phyloP scores from a whole-genome alignment of 2,329 filamentous ascomycete genomes.

The Microcyclosporella mali region DNA sequence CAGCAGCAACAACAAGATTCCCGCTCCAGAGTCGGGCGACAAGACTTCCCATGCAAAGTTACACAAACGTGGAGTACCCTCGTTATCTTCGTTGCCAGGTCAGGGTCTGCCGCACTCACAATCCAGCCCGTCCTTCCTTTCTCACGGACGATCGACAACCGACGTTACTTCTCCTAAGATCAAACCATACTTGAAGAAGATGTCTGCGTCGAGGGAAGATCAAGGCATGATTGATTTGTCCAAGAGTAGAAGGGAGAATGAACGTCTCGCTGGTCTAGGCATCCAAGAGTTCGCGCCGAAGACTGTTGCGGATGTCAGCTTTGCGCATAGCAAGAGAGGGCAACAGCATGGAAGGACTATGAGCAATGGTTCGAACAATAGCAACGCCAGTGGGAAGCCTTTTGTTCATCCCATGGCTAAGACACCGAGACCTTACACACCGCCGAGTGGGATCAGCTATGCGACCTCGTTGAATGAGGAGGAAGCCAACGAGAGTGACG shows the following conservation, averaged over 20 bases:
- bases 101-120: constrained; percentile 13
- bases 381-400: constrained; percentile 43
- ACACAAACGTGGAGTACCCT: constrained; percentile 26
- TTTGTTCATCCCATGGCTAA: constrained; percentile 53
- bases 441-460: constrained; percentile 46
- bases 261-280: constrained; percentile 46
- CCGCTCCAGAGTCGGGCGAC: constrained; percentile 8
- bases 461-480: constrained; percentile 44
- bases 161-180: constrained; percentile 35
- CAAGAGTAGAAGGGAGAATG: constrained; percentile 50
- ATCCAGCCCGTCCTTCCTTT: constrained; percentile 28
- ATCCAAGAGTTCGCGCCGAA: constrained; percentile 44
- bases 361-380: constrained; percentile 51
- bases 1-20: constrained; percentile 4
- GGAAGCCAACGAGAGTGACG: constrained; percentile 35
- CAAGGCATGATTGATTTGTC: constrained; percentile 47
- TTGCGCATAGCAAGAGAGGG: constrained; percentile 35
- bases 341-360: constrained; percentile 47
- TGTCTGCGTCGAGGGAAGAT: constrained; percentile 43
- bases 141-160: constrained; percentile 25
- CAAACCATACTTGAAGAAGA: constrained; percentile 52
- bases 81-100: constrained; percentile 23
- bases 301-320: constrained; percentile 41
- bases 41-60: constrained; percentile 22
- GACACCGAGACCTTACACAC: constrained; percentile 49